Conservation (phyloP, 257 asterid genomes). For the Prunella vulgaris region DNA sequence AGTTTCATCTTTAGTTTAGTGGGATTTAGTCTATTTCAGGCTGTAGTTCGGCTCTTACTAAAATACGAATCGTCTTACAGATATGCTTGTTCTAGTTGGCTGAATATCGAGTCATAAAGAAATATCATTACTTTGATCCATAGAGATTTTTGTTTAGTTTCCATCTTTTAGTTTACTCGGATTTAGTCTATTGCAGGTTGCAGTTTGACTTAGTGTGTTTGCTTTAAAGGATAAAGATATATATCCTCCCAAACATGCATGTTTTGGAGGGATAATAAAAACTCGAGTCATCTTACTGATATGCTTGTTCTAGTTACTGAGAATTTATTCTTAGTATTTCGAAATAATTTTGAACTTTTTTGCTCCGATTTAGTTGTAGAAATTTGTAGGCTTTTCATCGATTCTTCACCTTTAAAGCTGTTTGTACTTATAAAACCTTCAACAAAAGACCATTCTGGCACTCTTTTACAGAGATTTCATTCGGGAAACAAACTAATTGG, state of each 20-base stretch:
- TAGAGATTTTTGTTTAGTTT: neutral
- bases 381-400: neutral
- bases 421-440: neutral
- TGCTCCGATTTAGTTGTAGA: neutral
- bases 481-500: neutral
- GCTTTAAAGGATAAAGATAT: no score
- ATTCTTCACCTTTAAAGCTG: conserved; percentile 3
- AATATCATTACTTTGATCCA: neutral
- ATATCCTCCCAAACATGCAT: no score
- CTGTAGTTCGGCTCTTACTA: no score
- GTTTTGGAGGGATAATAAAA: no score
- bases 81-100: no score
- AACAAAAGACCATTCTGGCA: neutral
- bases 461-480: neutral
- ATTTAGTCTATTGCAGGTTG: neutral
- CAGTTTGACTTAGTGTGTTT: neutral
- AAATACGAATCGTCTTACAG: no score
- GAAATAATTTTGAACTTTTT: neutral
- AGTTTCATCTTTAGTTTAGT: no score
- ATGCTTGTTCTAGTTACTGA: neutral
- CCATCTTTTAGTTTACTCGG: neutral
- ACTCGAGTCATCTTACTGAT: neutral
- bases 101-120: no score
- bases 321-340: neutral
- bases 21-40: no score